These are phyloP conservation scores for Colletotrichum australisinense DNA, from an alignment of 2,329 filamentous ascomycete genomes.

Conservation along the genomic window DNA sequence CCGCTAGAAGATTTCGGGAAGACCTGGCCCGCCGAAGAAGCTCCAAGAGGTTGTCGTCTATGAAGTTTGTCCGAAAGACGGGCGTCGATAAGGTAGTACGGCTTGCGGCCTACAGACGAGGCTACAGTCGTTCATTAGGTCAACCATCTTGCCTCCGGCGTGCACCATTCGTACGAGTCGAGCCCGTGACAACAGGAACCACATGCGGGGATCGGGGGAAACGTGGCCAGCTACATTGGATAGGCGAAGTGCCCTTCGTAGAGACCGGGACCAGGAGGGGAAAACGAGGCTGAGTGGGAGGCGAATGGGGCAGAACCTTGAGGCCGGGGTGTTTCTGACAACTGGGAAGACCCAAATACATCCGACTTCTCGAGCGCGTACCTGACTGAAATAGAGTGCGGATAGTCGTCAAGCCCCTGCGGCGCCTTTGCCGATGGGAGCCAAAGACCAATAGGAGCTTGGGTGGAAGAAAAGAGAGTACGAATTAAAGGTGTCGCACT, in stretches of 20 bases:
- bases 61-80: neutral
- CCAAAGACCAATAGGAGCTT: conserved; percentile 5
- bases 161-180: neutral
- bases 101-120: neutral
- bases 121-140: neutral
- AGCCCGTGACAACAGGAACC: neutral
- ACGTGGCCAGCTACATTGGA: conserved; percentile 5
- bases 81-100: neutral
- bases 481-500: conserved; percentile 20
- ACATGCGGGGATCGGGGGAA: neutral
- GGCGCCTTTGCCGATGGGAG: conserved; percentile 4
- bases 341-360: conserved; percentile 6
- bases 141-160: neutral
- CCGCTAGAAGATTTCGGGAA: conserved; percentile 21
- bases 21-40: conserved; percentile 20
- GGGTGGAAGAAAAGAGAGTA: neutral
- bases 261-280: conserved; percentile 14
- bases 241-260: neutral
- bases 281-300: conserved; percentile 28
- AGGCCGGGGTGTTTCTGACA: conserved; percentile 1
- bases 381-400: conserved; percentile 28
- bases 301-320: conserved; percentile 21
- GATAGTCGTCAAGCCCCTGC: conserved; percentile 8
- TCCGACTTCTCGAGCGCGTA: neutral
- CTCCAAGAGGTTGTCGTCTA: neutral